Percentiles rank a stretch among this genome's conserved stretches.
These are phyloP conservation scores for Extremus antarcticus DNA, from an alignment of 495 filamentous ascomycete species.

Conservation along the genomic window DNA sequence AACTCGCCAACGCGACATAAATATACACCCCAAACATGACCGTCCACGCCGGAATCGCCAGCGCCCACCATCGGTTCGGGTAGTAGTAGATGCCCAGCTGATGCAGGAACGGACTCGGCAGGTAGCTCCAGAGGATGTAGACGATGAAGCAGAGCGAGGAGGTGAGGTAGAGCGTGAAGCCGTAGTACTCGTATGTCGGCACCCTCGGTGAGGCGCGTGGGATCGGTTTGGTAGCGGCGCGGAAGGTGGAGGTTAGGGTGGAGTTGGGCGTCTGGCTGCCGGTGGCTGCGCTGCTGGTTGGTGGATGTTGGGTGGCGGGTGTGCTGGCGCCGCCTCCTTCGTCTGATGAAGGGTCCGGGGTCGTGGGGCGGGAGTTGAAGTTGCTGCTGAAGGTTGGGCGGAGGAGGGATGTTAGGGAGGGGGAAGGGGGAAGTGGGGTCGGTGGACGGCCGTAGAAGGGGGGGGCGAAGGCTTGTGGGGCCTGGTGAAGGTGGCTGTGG, in stretches of 20 bases:
- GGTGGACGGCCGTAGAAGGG: conserved; percentile 40
- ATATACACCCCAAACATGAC: conserved; percentile 86
- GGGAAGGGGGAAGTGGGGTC: conserved; percentile 76
- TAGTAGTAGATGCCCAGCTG: conserved; percentile 94
- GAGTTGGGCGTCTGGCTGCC: conserved; percentile 24
- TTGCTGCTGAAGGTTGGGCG: conserved; percentile 57
- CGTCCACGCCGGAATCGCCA: conserved; percentile 80
- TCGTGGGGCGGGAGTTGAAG: conserved; percentile 70
- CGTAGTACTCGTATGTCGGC: conserved; percentile 98
- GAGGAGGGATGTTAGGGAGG: conserved; percentile 89
- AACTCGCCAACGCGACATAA: conserved; percentile 82
- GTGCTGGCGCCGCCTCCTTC: conserved; percentile 64
- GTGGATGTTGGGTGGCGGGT: conserved; percentile 24
- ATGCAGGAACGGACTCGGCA: conserved; percentile 83
- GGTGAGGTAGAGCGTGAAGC: conserved; percentile 88
- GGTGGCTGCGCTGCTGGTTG: conserved; percentile 11
- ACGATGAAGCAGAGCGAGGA: conserved; percentile 70
- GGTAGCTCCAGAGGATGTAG: conserved; percentile 89
- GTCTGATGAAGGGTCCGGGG: conserved; percentile 76
- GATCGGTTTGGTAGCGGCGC: conserved; percentile 54
- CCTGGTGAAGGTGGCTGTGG: conserved; percentile 27
- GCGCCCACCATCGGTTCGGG: conserved; percentile 91
- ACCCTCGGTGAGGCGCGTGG: conserved; percentile 85
- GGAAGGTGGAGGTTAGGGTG: conserved; percentile 52
- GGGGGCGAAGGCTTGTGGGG: conserved; percentile 27